A percentile compares a stretch with the other conserved stretches of the same genome.
phyloP scores from a whole-genome alignment of 305 asterid species.

The Rubia occidens region DNA sequence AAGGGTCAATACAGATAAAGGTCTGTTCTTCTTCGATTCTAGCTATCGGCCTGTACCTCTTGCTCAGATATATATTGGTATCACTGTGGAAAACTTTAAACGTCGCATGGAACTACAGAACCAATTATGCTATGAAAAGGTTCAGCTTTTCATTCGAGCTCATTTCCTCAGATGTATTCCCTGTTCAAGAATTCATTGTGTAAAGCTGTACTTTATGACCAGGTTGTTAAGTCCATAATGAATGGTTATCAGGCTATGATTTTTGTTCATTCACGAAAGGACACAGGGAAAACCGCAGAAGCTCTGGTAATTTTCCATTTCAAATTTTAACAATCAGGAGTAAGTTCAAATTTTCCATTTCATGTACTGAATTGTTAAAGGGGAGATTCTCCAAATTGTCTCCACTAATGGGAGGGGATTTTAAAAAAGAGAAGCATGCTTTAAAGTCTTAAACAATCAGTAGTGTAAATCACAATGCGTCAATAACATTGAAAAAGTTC shows the following conservation, averaged over 20 bases:
- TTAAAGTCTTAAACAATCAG: not conserved
- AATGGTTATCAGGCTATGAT: slow-evolving; percentile 97
- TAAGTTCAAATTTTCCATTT: not conserved
- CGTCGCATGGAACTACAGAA: slow-evolving; percentile 80
- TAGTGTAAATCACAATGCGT: no score
- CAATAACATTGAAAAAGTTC: not conserved
- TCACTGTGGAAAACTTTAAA: slow-evolving; percentile 62
- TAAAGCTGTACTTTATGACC: slow-evolving; percentile 18
- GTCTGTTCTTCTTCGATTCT: slow-evolving; percentile 88
- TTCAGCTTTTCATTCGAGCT: slow-evolving; percentile 24
- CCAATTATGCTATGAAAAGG: slow-evolving; percentile 92
- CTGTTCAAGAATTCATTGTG: slow-evolving; percentile 10
- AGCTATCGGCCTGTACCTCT: slow-evolving; percentile 98
- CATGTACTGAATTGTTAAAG: not conserved
- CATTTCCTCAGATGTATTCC: slow-evolving; percentile 16
- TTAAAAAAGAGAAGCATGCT: not conserved
- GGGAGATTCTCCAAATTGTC: not conserved
- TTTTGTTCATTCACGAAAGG: slow-evolving; percentile 96
- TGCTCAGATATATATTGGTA: slow-evolving; percentile 90
- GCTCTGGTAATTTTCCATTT: slow-evolving; percentile 50
- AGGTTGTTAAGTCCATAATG: slow-evolving; percentile 84
- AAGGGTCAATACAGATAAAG: slow-evolving; percentile 88
- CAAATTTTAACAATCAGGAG: not conserved
- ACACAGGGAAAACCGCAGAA: slow-evolving; percentile 92
- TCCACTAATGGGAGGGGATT: not conserved